Evolutionary conservation across 2,329 filamentous ascomycete species (phyloP), one percentile per base, ranked within the genome.

Genomic region (Nemania sp.): DNA sequence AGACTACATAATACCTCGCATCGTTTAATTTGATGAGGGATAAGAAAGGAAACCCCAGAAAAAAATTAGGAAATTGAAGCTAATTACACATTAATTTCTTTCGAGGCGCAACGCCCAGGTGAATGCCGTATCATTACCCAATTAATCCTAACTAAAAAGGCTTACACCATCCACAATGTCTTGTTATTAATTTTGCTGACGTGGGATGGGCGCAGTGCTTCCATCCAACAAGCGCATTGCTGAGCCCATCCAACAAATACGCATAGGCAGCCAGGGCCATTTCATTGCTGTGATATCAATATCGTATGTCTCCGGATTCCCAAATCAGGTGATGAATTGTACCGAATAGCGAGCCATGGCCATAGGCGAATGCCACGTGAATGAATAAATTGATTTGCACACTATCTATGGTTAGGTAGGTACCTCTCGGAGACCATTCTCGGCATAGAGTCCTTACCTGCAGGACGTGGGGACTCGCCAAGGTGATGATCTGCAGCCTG

Each of bases 1-100:
- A 63, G 51, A 66, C 57, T 61, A 66, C 29, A 61, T 54, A 67
- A 66, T 62, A 43, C 10, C 5, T 38, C n/a, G 27, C 35, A 15
- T 38, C 4, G 18, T 35, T 60, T 29, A 56, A 27, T 18, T 43
- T 20, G 29, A 56, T 45, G 41, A 56, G 15, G 18, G 38, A 13
- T 20, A 29, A 15, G 27, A 26, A 2, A 26, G 13, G n/a, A 64
- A 43, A 20, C 29, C 8, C 29, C 29, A 18, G 1, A 29, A 49
- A 49, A 24, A n/a, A 27, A 27, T 20, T 7, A 20, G 8, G 26
- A 18, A 45, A 45, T n/a, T 20, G 15, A 45, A 45, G n/a, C 7
- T 24, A 53, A 53, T 45, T 45, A 11, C 52, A 29, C 26, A 13
- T 24, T n/a, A 24, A 55, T 55, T 54, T 49, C 20, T 5, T 53